Percentiles rank a stretch among this genome's conserved stretches.
Evolutionary conservation across 202 grass and related monocot species (phyloP).

Genomic region (Elaeis oleifera): DNA sequence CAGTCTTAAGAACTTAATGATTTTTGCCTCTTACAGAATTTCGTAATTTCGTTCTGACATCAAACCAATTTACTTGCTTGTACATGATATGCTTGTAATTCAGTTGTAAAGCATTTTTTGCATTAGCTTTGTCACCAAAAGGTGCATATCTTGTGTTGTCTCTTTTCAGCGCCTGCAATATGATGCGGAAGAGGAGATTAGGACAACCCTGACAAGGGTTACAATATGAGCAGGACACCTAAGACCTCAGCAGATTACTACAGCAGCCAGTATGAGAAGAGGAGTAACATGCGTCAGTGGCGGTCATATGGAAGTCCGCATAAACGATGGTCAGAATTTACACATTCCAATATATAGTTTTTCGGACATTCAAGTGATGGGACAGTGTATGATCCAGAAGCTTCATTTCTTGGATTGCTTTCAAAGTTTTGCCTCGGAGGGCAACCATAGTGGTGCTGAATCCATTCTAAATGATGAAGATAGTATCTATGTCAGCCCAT

Average conservation of each 20-base stretch:
- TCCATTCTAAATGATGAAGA: too few relatives aligned
- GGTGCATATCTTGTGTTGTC: constrained; percentile 17
- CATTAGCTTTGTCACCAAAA: constrained; percentile 10
- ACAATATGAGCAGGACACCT: constrained; percentile 30
- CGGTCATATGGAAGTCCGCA: constrained; percentile 37
- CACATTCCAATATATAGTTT: neutral
- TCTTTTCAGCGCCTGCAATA: constrained; percentile 73
- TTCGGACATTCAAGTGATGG: too few relatives aligned
- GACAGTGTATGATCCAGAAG: too few relatives aligned
- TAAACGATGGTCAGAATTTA: neutral
- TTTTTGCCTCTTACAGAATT: too few relatives aligned
- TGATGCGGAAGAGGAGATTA: constrained; percentile 61
- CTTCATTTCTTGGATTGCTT: too few relatives aligned
- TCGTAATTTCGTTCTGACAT: too few relatives aligned
- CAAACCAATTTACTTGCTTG: too few relatives aligned
- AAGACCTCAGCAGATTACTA: constrained; percentile 37
- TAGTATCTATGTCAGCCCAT: too few relatives aligned
- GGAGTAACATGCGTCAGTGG: constrained; percentile 36
- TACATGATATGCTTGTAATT: too few relatives aligned
- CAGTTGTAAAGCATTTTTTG: neutral
- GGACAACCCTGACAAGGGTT: constrained; percentile 33
- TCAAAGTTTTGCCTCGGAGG: too few relatives aligned
- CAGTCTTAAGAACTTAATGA: too few relatives aligned
- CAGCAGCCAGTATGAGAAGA: constrained; percentile 35
- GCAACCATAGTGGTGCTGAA: too few relatives aligned